Evolutionary conservation across 345 rosid species (phyloP), one percentile per base, ranked within the genome.

Genomic region (Moricandia arvensis): DNA sequence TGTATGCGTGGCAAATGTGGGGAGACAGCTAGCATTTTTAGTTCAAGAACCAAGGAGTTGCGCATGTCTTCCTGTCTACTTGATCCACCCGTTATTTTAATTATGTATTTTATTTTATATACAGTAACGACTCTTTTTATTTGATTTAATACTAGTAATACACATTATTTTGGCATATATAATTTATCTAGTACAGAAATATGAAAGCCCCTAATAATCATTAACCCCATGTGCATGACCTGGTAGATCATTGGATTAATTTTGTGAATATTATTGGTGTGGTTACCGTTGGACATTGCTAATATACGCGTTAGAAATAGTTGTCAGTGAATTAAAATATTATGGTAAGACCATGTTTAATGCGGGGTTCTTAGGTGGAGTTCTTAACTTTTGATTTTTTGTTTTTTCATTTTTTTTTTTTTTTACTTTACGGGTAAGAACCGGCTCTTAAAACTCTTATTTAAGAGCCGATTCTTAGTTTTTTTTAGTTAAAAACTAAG

Each of bases 61-160:
- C 68, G 68, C 68, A 77, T 77, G 81, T 77, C 77, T 77, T 72
- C 67, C 63, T 77, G 76, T 77, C 75, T 71, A 30, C 24, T 30
- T 63, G 64, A 62, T 76, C 72, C 41, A 64, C 61, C 26, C 1
- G n/a, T 69, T 33, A 43, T 17, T 65, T 41, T 41, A 8, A 58
- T 8, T 38, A 37, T 9, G 12, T 9, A 8, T 37, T 37, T 41
- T 3, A 11, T 62, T 21, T 33, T 21, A 33, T 49, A 35, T 12
- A 29, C 24, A 31, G 9, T n/a, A 34, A 27, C 35, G 15, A 17
- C 2, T 21, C 0, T 55, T 74, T 51, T 27, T 7, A 16, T 8
- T 37, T 37, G 1, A 3, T 53, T 24, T 11, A 26, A 12, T 49
- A 10, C 8, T 2, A 18, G 1, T 53, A 51, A 13, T 59, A 43